Evolutionary conservation across 2,329 filamentous ascomycete species (phyloP), one percentile per base, ranked within the genome.

Genomic region (Stylonectria norvegica): DNA sequence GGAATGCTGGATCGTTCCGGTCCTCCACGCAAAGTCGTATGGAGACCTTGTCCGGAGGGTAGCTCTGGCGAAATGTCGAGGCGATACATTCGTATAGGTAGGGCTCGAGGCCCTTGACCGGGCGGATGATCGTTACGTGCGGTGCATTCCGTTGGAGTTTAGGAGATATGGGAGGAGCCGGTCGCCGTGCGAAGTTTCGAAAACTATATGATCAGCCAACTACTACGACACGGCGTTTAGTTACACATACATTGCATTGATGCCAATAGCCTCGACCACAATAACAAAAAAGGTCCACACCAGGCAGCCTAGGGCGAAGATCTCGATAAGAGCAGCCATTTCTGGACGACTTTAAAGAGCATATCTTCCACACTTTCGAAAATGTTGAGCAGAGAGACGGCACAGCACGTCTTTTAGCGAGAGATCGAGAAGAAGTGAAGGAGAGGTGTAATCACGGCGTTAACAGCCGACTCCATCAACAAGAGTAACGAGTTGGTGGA

Each of bases 61-160:
- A 97, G 39, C 80, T 75, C 63, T 95, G 90, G 33, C 72, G 79
- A 61, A 96, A 90, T 2, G 85, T 88, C 5, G 90, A 85, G 20
- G 86, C 85, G 28, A 98, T 83, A 59, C 93, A 97, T 58, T 95
- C 88, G 72, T 95, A 95, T 17, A 97, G 80, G 49, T 82, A 79
- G 4, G 89, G 86, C 62, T 97, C 93, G 40, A 95, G 75, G 45
- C 90, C 93, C 67, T 96, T 97, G 50, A 95, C 84, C 0, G 93
- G 94, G 3, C 93, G 86, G 52, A 98, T 89, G 45, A 95, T 77
- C 20, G 93, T 97, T 56, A 98, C 76, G 67, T 88, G 83, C 12
- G 90, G 91, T 3, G 89, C 72, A 50, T 75, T 61, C 28, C 67
- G 57, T 4, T 66, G 64, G 1, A 83, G 65, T 1, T 62, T 63